These are phyloP conservation scores for Pouteria campechiana DNA, from an alignment of 179 eudicot genomes.

Conservation along the genomic window DNA sequence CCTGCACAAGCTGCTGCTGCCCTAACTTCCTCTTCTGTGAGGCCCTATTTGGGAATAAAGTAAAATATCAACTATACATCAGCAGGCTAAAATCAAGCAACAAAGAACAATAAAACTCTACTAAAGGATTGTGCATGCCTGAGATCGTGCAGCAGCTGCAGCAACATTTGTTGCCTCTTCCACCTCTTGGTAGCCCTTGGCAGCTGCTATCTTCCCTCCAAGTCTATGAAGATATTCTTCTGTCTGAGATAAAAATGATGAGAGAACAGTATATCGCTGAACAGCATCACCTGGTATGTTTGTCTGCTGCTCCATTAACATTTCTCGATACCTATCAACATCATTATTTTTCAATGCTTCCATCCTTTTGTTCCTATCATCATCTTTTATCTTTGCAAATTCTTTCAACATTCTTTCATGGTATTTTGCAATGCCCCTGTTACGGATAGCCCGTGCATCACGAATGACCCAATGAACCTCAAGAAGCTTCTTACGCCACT, in stretches of 20 bases:
- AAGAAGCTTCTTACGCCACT: slow-evolving; percentile 94
- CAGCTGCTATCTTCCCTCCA: slow-evolving; percentile 86
- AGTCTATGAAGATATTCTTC: slow-evolving; percentile 91
- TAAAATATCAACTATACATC: neutral
- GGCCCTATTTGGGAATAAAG: slow-evolving; percentile 46
- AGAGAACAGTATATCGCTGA: slow-evolving; percentile 77
- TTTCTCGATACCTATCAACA: slow-evolving; percentile 90
- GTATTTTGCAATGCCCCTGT: slow-evolving; percentile 89
- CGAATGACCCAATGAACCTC: slow-evolving; percentile 97
- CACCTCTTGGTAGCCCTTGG: slow-evolving; percentile 92
- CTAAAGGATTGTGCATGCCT: slow-evolving; percentile 32
- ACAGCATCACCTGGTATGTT: slow-evolving; percentile 91
- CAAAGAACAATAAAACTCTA: neutral
- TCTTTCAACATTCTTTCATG: slow-evolving; percentile 95
- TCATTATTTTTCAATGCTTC: slow-evolving; percentile 98
- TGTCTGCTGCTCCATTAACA: slow-evolving; percentile 95
- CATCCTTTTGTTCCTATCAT: slow-evolving; percentile 82
- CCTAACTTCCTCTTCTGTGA: slow-evolving; percentile 95
- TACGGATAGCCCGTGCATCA: slow-evolving; percentile 95
- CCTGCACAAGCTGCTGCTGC: slow-evolving; percentile 96
- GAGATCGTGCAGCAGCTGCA: slow-evolving; percentile 81
- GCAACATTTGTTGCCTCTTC: slow-evolving; percentile 93
- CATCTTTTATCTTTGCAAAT: slow-evolving; percentile 89
- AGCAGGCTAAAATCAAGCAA: neutral
- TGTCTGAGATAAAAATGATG: slow-evolving; percentile 85